These are phyloP conservation scores for Globisporangium nagaii DNA, from an alignment of 352 stramenopile genomes.

Conservation along the genomic window DNA sequence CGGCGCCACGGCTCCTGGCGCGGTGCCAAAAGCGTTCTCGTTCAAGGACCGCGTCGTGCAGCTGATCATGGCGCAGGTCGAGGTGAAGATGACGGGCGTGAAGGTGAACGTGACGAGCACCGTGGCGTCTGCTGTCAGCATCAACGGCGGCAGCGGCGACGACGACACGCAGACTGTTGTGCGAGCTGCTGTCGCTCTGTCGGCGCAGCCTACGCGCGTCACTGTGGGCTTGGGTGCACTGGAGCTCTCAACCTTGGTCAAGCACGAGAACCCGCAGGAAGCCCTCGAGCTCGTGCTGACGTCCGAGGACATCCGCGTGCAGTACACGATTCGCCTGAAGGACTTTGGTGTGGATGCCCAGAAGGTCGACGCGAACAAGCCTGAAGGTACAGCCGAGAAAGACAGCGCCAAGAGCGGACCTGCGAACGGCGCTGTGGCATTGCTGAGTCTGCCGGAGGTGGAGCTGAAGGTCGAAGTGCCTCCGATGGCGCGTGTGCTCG, in stretches of 20 bases:
- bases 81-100: conserved; percentile 43
- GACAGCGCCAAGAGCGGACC: conserved; percentile 15
- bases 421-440: conserved; percentile 13
- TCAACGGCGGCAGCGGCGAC: no score
- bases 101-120: conserved; percentile 31
- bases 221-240: conserved; percentile 26
- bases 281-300: conserved; percentile 43
- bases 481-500: conserved; percentile 46
- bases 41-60: conserved; percentile 66
- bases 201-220: conserved; percentile 27
- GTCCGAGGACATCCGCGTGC: conserved; percentile 43
- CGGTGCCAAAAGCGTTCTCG: conserved; percentile 25
- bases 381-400: conserved; percentile 9
- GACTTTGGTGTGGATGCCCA: conserved; percentile 36
- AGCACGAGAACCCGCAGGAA: conserved; percentile 39
- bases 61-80: conserved; percentile 50
- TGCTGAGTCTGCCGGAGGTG: conserved; percentile 36
- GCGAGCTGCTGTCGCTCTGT: background rate
- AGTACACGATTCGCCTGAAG: conserved; percentile 42
- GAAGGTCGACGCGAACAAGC: conserved; percentile 16
- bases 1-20: background rate
- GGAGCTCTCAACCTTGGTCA: conserved; percentile 35
- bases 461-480: conserved; percentile 46
- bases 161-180: conserved; percentile 9
- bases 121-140: conserved; percentile 15